Conservation (phyloP, 768 basidiomycete genomes). For the Sarcomyxa edulis region DNA sequence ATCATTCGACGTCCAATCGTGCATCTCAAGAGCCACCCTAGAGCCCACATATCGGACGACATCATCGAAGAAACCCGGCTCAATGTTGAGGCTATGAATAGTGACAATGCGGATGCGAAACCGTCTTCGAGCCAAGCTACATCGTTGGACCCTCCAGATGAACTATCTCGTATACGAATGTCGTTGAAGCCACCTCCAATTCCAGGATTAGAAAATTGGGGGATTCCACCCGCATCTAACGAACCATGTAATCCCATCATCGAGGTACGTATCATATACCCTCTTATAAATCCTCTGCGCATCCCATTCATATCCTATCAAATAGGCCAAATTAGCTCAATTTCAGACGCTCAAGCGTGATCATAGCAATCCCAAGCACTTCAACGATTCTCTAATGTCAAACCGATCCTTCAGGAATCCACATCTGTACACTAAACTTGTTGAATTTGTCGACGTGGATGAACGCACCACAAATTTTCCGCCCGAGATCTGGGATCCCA, state of each 20-base stretch:
- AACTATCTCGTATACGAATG: conserved; percentile 47
- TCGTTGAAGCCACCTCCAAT: conserved; percentile 62
- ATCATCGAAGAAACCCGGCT: conserved; percentile 17
- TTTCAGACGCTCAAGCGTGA: conserved; percentile 73
- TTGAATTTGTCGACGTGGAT: conserved; percentile 90
- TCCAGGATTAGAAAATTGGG: conserved; percentile 66
- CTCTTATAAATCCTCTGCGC: too few relatives aligned
- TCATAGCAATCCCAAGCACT: conserved; percentile 67
- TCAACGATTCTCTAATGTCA: conserved; percentile 93
- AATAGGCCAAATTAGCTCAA: conserved; percentile 72
- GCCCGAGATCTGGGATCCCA: conserved; percentile 66
- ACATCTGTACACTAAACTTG: conserved; percentile 91
- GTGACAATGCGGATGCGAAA: conserved; percentile 8
- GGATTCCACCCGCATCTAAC: conserved; percentile 58
- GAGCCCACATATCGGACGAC: conserved; percentile 47
- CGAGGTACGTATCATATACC: conserved; percentile 48
- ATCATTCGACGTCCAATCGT: conserved; percentile 50
- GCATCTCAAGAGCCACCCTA: conserved; percentile 42
- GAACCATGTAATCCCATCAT: conserved; percentile 58
- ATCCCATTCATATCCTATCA: neutral
- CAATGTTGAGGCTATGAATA: conserved; percentile 3
- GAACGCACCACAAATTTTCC: conserved; percentile 87
- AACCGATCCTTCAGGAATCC: conserved; percentile 94
- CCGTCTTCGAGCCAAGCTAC: conserved; percentile 16
- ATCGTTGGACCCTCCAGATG: conserved; percentile 29